phyloP scores from a whole-genome alignment of 495 filamentous ascomycete species.

The Pseudomonodictys pantanalensis region DNA sequence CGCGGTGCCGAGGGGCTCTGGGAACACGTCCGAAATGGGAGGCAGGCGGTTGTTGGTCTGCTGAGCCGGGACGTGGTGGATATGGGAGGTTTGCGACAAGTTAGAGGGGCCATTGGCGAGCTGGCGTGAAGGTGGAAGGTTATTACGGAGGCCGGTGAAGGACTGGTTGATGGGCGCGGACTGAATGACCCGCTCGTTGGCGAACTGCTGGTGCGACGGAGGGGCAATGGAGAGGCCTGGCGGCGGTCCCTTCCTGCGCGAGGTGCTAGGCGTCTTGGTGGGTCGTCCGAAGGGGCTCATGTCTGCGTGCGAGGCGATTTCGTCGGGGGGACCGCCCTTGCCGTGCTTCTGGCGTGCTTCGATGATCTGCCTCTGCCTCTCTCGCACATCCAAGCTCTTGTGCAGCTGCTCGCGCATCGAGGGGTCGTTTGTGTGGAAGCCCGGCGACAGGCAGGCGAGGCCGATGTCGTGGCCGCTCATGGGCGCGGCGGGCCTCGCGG shows the following conservation, averaged over 20 bases:
- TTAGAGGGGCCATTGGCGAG: slow-evolving; percentile 81
- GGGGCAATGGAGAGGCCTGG: slow-evolving; percentile 93
- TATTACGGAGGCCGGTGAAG: slow-evolving; percentile 80
- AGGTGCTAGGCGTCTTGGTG: slow-evolving; percentile 62
- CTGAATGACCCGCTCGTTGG: slow-evolving; percentile 93
- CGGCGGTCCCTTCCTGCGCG: slow-evolving; percentile 72
- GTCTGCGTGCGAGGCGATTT: slow-evolving; percentile 48
- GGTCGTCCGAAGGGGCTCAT: slow-evolving; percentile 47
- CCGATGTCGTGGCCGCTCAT: slow-evolving; percentile 92
- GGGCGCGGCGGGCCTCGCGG: slow-evolving; percentile 65
- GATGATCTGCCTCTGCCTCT: slow-evolving; percentile 93
- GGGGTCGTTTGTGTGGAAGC: slow-evolving; percentile 95
- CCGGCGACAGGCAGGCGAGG: slow-evolving; percentile 89
- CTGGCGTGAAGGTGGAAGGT: slow-evolving; percentile 77
- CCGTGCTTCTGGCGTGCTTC: slow-evolving; percentile 74
- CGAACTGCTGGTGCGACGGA: slow-evolving; percentile 91
- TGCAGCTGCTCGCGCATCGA: slow-evolving; percentile 92
- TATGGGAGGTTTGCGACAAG: slow-evolving; percentile 81
- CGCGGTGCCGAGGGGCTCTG: slow-evolving; percentile 68
- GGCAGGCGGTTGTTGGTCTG: slow-evolving; percentile 92
- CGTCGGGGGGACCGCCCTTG: slow-evolving; percentile 52
- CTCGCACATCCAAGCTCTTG: slow-evolving; percentile 86
- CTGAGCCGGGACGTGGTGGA: slow-evolving; percentile 83
- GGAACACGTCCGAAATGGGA: slow-evolving; percentile 92
- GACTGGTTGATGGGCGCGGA: slow-evolving; percentile 94